Base-by-base conservation (phyloP, 768 basidiomycete genomes). In the Auricularia cornea region DNA sequence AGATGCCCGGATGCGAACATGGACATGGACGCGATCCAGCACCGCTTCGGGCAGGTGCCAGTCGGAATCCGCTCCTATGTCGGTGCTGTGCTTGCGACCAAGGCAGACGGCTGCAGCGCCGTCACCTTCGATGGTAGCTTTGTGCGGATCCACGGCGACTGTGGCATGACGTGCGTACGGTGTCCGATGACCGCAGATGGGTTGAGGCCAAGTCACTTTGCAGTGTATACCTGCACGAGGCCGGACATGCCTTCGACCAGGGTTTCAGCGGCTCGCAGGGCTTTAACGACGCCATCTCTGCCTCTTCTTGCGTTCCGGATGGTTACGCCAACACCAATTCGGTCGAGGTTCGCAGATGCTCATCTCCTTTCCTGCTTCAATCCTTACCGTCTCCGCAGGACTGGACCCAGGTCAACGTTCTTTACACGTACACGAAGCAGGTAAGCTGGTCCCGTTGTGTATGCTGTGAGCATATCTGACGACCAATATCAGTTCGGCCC, bases 341-440 rank as follows among this genome's bases (percentile, higher is more conserved):
- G 26, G 54, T 57, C 28, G 44, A 57, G 51, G 20, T 28, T 28
- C 51, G 51, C 51, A 52, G 20, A 52, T 52, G n/a, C 10, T 28
- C n/a, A n/a, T n/a, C n/a, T n/a, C n/a, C n/a, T n/a, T n/a, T n/a
- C n/a, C n/a, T n/a, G n/a, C n/a, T n/a, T n/a, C n/a, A n/a, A n/a
- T n/a, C n/a, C n/a, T 10, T 28, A n/a, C 20, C 3, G n/a, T 52
- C n/a, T 6, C n/a, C n/a, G n/a, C n/a, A 52, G 28, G 54, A 57
- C 54, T 57, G 26, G 28, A 57, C 54, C 29, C 54, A 57, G 20
- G 54, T 57, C 29, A 57, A 57, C 54, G 54, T 57, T 20, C 54
- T 57, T 16, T 57, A 57, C 54, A 57, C 54, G 23, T 57, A 57
- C 54, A 57, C 54, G 1, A 57, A 57, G 54, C 54, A 57, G 35